These are phyloP conservation scores for Penicillium corylophilum DNA, from an alignment of 2,329 filamentous ascomycete genomes.

Conservation along the genomic window DNA sequence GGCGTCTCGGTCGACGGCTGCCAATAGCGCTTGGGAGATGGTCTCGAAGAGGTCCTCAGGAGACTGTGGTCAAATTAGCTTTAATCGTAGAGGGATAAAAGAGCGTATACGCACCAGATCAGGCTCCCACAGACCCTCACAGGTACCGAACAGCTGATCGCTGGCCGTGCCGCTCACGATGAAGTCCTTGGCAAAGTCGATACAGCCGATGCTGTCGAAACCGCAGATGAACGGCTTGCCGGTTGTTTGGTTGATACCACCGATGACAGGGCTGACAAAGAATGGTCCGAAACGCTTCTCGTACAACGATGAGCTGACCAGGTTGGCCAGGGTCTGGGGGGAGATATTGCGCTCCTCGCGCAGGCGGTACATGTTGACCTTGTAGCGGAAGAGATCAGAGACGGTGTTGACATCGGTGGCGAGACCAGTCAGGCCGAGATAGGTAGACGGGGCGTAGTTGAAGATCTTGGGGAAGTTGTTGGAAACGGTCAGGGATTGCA, in stretches of 20 bases:
- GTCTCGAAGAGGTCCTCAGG: slow-evolving; percentile 98
- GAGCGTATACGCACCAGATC: slow-evolving; percentile 68
- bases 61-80: slow-evolving; percentile 51
- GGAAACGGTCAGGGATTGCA: slow-evolving; percentile 94
- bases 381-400: slow-evolving; percentile 96
- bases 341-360: slow-evolving; percentile 97
- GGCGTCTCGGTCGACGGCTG: slow-evolving; percentile 94
- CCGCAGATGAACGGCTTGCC: slow-evolving; percentile 97
- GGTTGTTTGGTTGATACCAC: slow-evolving; percentile 90
- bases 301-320: slow-evolving; percentile 87
- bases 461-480: slow-evolving; percentile 99
- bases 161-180: slow-evolving; percentile 95
- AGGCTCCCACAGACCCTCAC: slow-evolving; percentile 96
- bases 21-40: slow-evolving; percentile 91
- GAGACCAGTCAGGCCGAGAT: slow-evolving; percentile 91
- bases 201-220: slow-evolving; percentile 98
- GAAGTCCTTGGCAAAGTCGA: slow-evolving; percentile 99
- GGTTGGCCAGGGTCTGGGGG: slow-evolving; percentile 92
- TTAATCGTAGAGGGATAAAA: slow-evolving; percentile 9
- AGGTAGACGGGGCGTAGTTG: slow-evolving; percentile 85
- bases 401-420: slow-evolving; percentile 95
- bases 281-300: slow-evolving; percentile 94
- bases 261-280: slow-evolving; percentile 93
- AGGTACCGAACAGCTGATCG: slow-evolving; percentile 98
- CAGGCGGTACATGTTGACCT: slow-evolving; percentile 99